A percentile compares a stretch with the other conserved stretches of the same genome.
Conservation (phyloP, 106 monocot species). For the Dendrobium officinale region DNA sequence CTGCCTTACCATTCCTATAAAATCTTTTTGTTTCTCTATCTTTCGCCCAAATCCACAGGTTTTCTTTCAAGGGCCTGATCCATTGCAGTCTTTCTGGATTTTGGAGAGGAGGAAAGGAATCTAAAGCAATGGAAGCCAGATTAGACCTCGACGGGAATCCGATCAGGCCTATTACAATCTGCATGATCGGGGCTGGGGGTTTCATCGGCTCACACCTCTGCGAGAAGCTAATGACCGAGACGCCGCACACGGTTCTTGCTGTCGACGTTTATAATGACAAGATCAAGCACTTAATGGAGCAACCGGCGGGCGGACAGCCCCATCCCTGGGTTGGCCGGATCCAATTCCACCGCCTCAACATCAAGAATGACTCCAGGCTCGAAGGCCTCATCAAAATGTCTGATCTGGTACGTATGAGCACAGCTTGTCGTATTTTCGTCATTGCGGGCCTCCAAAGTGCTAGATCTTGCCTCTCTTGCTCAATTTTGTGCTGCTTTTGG, state of each 20-base stretch:
- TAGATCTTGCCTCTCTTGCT: neutral
- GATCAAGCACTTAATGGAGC: constrained; percentile 51
- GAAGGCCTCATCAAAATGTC: constrained; percentile 70
- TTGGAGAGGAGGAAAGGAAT: neutral
- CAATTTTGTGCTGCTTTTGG: neutral
- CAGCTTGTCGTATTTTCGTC: neutral
- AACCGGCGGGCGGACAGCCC: constrained; percentile 9
- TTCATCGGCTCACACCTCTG: constrained; percentile 77
- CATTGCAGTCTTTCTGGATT: too few species aligned
- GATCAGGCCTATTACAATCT: constrained; percentile 50
- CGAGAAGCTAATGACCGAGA: constrained; percentile 63
- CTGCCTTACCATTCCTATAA: too few species aligned
- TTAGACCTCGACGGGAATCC: constrained; percentile 57
- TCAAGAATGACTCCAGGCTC: constrained; percentile 69
- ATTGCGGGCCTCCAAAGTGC: neutral
- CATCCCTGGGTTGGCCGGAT: constrained; percentile 44
- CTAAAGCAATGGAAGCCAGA: constrained; percentile 6
- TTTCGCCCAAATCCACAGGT: too few species aligned
- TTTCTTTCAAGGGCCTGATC: too few species aligned
- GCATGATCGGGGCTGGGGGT: constrained; percentile 74
- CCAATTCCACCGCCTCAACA: constrained; percentile 76
- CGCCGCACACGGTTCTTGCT: constrained; percentile 52
- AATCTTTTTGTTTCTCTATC: too few species aligned
- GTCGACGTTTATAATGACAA: constrained; percentile 75
- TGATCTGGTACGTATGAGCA: constrained; percentile 36